These are phyloP conservation scores for Lipomyces orientalis DNA, from an alignment of 805 yeast species.

Conservation along the genomic window DNA sequence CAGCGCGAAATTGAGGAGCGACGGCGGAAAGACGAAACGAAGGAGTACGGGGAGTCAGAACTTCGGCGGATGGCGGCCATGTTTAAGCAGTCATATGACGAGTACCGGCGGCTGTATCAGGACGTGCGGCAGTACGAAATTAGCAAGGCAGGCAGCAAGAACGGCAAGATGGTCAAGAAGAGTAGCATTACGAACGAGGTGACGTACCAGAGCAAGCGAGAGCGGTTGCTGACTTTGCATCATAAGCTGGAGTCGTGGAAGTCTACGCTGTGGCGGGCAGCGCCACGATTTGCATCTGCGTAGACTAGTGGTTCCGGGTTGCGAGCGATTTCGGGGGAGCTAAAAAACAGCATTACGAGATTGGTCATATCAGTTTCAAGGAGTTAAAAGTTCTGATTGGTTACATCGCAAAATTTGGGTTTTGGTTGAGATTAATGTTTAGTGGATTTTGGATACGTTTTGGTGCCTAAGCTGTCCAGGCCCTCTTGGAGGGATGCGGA, in stretches of 20 bases:
- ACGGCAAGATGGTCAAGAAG: not conserved
- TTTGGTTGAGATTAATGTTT: no score
- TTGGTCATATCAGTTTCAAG: no score
- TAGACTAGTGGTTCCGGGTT: not conserved
- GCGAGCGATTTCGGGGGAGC: not conserved
- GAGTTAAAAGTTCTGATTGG: not conserved
- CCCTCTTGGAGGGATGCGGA: no score
- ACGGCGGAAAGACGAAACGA: not conserved
- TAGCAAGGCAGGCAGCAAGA: constrained; percentile 9
- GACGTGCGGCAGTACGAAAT: constrained; percentile 30
- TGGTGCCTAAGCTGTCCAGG: no score
- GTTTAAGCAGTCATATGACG: constrained; percentile 28
- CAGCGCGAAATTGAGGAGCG: not conserved
- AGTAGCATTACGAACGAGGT: constrained; percentile 14
- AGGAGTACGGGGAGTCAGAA: constrained; percentile 22
- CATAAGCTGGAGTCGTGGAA: constrained; percentile 34
- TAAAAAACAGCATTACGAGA: constrained; percentile 1
- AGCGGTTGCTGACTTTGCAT: constrained; percentile 28
- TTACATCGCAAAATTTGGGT: not conserved
- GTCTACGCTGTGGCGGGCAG: constrained; percentile 31
- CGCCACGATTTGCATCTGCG: constrained; percentile 19
- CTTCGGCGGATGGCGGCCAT: constrained; percentile 30
- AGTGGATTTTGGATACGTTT: no score
- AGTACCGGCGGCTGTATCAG: constrained; percentile 22
- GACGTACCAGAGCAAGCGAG: constrained; percentile 24